These are phyloP conservation scores for Bondarzewia mesenterica DNA, from an alignment of 1,284 basidiomycete genomes.

Conservation along the genomic window DNA sequence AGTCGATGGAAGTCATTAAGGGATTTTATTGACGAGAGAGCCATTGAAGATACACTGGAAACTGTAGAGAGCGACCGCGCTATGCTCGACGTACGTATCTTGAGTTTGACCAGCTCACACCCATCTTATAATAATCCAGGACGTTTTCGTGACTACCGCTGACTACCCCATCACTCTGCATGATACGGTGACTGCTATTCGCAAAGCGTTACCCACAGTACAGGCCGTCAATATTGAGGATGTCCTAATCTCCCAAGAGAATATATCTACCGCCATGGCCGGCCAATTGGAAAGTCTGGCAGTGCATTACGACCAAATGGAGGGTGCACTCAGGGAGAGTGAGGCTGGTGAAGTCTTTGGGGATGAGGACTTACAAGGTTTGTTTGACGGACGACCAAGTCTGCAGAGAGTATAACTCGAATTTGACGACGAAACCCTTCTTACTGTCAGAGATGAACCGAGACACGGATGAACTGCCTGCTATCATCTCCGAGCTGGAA, in stretches of 20 bases:
- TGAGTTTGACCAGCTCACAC: not conserved
- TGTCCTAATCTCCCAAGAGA: conserved; percentile 48
- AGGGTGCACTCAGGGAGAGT: conserved; percentile 50
- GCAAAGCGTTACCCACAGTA: conserved; percentile 37
- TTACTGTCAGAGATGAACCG: conserved; percentile 55
- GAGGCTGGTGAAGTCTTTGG: conserved; percentile 57
- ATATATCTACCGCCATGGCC: conserved; percentile 57
- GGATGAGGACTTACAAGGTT: conserved; percentile 65
- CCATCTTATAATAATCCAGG: conserved; percentile 29
- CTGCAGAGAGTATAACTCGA: no score
- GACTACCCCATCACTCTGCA: conserved; percentile 58
- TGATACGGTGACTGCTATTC: conserved; percentile 45
- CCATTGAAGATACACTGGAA: conserved; percentile 67
- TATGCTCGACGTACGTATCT: conserved; percentile 50
- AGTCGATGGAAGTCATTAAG: conserved; percentile 70
- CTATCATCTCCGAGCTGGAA: conserved; percentile 65
- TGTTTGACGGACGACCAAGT: not conserved
- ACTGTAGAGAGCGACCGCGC: conserved; percentile 60
- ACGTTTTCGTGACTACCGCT: conserved; percentile 50
- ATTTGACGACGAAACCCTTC: not conserved
- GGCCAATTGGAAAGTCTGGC: conserved; percentile 60
- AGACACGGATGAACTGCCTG: conserved; percentile 66
- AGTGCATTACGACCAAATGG: conserved; percentile 70
- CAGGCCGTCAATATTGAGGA: conserved; percentile 36
- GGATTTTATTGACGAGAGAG: conserved; percentile 75